Evolutionary conservation across 192 early-diverging fungal genomes (phyloP), one percentile per base, ranked within the genome.

Genomic region (Spizellomyces punctatus): DNA sequence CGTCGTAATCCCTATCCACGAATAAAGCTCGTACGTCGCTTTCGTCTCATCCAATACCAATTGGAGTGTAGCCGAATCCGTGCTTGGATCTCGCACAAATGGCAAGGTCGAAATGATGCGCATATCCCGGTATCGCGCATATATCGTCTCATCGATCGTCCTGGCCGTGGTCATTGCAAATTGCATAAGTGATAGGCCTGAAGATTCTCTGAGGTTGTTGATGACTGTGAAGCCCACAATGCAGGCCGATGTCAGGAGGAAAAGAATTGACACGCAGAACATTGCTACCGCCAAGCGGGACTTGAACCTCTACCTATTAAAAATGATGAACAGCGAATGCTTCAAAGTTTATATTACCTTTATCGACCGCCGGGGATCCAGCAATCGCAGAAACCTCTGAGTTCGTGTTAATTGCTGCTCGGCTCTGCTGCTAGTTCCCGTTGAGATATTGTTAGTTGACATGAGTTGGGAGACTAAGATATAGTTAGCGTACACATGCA

Each of bases 1-100:
- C 10, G 14, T 22, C 8, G 64, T 58, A 16, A 75, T 68, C 12
- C 73, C 73, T 21, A 75, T 67, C 73, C 73, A 75, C n/a, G 73
- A 67, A 54, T 68, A 75, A 55, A 43, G 58, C 7, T 49, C 44
- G 22, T 60, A 68, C 5, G 73, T 68, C 8, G 14, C 46, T 42
- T 45, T 45, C 5, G 58, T 54, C 27, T 62, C 50, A 55, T 75
- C 66, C 36, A 75, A 45, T 9, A 69, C 7, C 7, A 5, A 21
- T 54, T 75, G 66, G 41, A 69, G 42, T 10, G 27, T 46, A 19
- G 12, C 45, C 12, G 56, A 16, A n/a, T 52, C 41, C 9, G 55
- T 59, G 12, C 9, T 22, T 7, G 72, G 43, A 41, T 74, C 64
- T 10, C 46, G 19, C 7, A 74, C 58, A 27, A 57, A 67, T 1